Conservation (phyloP, 805 yeast species). For the Metschnikowia lachancei region DNA sequence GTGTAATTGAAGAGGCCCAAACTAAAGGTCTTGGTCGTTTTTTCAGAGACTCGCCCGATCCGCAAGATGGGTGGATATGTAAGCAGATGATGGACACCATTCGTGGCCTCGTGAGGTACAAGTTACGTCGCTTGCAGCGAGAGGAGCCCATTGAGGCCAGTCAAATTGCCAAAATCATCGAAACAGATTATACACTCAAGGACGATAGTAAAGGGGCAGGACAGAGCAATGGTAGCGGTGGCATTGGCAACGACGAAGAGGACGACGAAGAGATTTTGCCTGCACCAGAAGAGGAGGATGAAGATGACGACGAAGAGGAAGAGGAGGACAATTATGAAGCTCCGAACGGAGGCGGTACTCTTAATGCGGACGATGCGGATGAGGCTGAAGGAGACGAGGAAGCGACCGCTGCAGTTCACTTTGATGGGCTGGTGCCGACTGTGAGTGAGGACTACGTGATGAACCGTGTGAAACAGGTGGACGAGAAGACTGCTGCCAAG, state of each 20-base stretch:
- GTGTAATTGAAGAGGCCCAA: constrained; percentile 37
- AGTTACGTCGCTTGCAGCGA: constrained; percentile 59
- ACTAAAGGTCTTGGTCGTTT: constrained; percentile 37
- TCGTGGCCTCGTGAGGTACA: constrained; percentile 69
- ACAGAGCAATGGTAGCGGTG: constrained; percentile 11
- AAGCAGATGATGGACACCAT: constrained; percentile 59
- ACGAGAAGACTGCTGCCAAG: constrained; percentile 34
- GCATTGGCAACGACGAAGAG: constrained; percentile 8
- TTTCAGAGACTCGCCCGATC: constrained; percentile 35
- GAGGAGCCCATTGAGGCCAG: constrained; percentile 45
- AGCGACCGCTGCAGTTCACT: constrained; percentile 11
- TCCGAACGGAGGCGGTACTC: constrained; percentile 22
- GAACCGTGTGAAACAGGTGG: constrained; percentile 34
- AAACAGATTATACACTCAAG: constrained; percentile 33
- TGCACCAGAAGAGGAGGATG: constrained; percentile 25
- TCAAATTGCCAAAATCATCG: constrained; percentile 44
- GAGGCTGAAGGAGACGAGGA: constrained; percentile 13
- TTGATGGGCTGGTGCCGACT: constrained; percentile 18
- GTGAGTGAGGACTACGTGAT: constrained; percentile 25
- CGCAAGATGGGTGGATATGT: constrained; percentile 78
- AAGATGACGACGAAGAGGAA: constrained; percentile 16
- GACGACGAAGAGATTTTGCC: not conserved
- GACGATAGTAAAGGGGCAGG: constrained; percentile 10
- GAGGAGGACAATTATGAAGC: constrained; percentile 27
- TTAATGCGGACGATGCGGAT: constrained; percentile 24